These are phyloP conservation scores for Chimonanthus praecox DNA, from an alignment of 164 flowering plant species.

Conservation along the genomic window DNA sequence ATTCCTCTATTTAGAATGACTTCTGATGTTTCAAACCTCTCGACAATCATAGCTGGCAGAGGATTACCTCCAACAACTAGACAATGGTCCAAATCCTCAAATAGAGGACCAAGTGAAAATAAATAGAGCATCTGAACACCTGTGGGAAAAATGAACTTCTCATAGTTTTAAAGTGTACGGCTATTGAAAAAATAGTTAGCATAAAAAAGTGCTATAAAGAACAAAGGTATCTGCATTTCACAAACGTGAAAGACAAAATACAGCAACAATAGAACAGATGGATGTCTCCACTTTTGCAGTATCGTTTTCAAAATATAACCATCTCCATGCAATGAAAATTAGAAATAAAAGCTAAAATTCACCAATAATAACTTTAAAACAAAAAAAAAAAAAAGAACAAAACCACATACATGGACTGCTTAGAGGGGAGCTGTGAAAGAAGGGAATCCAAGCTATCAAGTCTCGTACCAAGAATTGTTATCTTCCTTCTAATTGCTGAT, in stretches of 20 bases:
- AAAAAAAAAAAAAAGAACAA: neutral
- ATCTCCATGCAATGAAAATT: neutral
- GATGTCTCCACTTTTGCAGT: neutral
- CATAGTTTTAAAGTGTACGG: neutral
- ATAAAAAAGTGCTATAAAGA: too few relatives aligned
- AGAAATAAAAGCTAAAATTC: neutral
- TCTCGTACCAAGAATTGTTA: slow-evolving; percentile 76
- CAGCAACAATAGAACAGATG: too few relatives aligned
- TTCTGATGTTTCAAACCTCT: too few relatives aligned
- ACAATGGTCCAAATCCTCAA: neutral
- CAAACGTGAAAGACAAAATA: too few relatives aligned
- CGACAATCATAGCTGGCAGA: neutral
- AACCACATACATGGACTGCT: slow-evolving; percentile 65
- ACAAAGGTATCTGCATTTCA: neutral
- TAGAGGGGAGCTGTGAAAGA: slow-evolving; percentile 63
- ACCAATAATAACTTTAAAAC: neutral
- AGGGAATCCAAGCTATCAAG: slow-evolving; percentile 75
- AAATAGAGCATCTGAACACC: neutral
- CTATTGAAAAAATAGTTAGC: neutral
- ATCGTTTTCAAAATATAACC: neutral
- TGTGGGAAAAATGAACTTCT: neutral
- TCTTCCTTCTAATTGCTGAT: slow-evolving; percentile 76
- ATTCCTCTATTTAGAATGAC: too few relatives aligned
- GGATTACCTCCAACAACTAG: neutral
- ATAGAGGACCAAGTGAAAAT: neutral